Evolutionary conservation across 129 eudicot genomes (phyloP).

Genomic region (Deinandra increscens): DNA sequence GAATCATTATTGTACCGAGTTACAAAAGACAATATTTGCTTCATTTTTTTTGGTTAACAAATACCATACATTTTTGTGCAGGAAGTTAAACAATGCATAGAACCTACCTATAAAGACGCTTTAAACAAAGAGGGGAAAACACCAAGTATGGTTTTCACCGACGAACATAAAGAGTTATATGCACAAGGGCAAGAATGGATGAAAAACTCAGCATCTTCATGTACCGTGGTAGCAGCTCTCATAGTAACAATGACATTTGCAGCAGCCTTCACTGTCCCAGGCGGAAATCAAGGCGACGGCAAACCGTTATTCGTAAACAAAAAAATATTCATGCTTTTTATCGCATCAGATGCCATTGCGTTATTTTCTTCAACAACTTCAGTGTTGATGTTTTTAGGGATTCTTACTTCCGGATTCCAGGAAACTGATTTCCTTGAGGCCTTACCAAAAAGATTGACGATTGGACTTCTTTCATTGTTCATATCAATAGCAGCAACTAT

Average conservation of each 20-base stretch:
- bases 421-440: constrained; percentile 39
- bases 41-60: neutral
- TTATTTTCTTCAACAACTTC: constrained; percentile 40
- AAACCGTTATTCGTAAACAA: constrained; percentile 1
- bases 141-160: constrained; percentile 32
- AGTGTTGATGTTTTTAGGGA: constrained; percentile 38
- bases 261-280: constrained; percentile 28
- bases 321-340: constrained; percentile 4
- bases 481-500: constrained; percentile 25
- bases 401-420: constrained; percentile 41
- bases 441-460: constrained; percentile 31
- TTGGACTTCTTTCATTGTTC: constrained; percentile 33
- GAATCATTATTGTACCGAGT: no score
- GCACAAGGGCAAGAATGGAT: constrained; percentile 42
- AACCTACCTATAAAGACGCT: constrained; percentile 16
- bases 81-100: constrained; percentile 4
- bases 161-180: constrained; percentile 29
- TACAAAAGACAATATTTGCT: no score
- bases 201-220: constrained; percentile 40
- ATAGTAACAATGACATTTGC: constrained; percentile 38
- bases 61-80: neutral
- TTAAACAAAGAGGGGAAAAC: constrained; percentile 18
- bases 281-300: constrained; percentile 28
- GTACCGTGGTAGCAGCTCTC: constrained; percentile 35
- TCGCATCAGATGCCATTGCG: constrained; percentile 24